These are phyloP conservation scores for Phytophthora hybrid DNA, from an alignment of 352 stramenopile genomes.

Conservation along the genomic window DNA sequence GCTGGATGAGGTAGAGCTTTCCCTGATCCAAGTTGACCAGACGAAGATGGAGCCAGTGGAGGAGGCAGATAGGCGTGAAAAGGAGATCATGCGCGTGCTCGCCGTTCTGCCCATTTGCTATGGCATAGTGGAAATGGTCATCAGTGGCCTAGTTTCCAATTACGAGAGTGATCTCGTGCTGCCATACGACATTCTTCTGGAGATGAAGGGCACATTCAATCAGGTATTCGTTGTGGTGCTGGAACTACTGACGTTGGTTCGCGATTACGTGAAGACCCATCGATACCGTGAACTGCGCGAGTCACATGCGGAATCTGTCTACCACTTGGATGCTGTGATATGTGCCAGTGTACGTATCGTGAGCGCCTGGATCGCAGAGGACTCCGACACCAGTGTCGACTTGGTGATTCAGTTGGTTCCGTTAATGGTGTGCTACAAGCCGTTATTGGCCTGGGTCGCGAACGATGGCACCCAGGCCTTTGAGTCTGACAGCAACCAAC, in stretches of 20 bases:
- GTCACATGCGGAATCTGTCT: slow-evolving; percentile 41
- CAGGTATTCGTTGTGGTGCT: slow-evolving; percentile 80
- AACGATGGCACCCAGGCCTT: slow-evolving; percentile 25
- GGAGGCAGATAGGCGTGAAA: slow-evolving; percentile 53
- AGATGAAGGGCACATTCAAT: slow-evolving; percentile 79
- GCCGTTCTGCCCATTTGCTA: slow-evolving; percentile 81
- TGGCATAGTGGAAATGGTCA: slow-evolving; percentile 75
- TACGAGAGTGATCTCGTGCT: slow-evolving; percentile 53
- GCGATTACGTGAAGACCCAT: slow-evolving; percentile 80
- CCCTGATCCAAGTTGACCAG: slow-evolving; percentile 76
- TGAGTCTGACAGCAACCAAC: slow-evolving; percentile 29
- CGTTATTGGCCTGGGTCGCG: slow-evolving; percentile 35
- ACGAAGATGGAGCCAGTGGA: slow-evolving; percentile 52
- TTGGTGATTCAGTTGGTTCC: slow-evolving; percentile 76
- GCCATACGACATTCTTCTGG: slow-evolving; percentile 72
- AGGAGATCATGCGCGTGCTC: slow-evolving; percentile 65
- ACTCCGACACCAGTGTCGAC: slow-evolving; percentile 76
- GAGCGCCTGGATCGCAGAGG: slow-evolving; percentile 85
- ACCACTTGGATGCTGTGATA: slow-evolving; percentile 76
- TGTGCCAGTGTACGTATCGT: slow-evolving; percentile 81
- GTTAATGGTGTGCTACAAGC: slow-evolving; percentile 85
- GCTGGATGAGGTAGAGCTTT: slow-evolving; percentile 83
- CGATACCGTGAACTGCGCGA: slow-evolving; percentile 63
- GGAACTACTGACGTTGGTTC: slow-evolving; percentile 69
- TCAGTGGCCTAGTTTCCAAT: slow-evolving; percentile 68